Evolutionary conservation across 257 asterid species (phyloP).

Genomic region (Scutellaria galericulata): DNA sequence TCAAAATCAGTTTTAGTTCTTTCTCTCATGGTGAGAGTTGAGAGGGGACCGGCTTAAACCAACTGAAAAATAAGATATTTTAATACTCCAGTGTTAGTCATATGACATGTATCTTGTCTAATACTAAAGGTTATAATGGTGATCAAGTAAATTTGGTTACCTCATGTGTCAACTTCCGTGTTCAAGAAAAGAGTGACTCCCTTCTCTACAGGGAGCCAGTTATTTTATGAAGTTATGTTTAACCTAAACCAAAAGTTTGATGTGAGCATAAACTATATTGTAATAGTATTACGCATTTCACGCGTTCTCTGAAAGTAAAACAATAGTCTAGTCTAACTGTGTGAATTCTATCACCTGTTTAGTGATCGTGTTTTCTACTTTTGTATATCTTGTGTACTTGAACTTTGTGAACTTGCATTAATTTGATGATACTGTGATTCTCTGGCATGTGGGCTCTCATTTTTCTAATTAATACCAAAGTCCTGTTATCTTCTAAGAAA

Average conservation of each 20-base stretch:
- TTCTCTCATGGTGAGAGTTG: background rate
- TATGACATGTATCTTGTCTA: constrained; percentile 6
- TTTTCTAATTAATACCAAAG: background rate
- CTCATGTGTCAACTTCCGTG: background rate
- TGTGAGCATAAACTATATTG: too few relatives aligned
- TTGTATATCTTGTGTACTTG: background rate
- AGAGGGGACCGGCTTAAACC: constrained; percentile 1
- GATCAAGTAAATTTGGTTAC: constrained; percentile 1
- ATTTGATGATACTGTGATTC: background rate
- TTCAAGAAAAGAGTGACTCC: background rate
- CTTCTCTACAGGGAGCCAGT: too few relatives aligned
- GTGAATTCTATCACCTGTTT: background rate
- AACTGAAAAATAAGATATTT: constrained; percentile 3
- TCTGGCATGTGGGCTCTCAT: background rate
- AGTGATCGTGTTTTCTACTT: background rate
- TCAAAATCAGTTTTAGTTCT: background rate
- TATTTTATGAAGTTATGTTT: too few relatives aligned
- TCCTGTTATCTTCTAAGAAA: background rate
- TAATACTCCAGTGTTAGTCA: constrained; percentile 17
- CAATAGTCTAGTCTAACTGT: background rate
- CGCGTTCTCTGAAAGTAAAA: too few relatives aligned
- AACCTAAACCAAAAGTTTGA: too few relatives aligned
- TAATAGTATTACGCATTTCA: too few relatives aligned
- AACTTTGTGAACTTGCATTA: constrained; percentile 13
- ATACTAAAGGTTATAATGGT: background rate